A percentile compares a stretch with the other conserved stretches of the same genome.
Evolutionary conservation across 2,329 filamentous ascomycete species (phyloP).

Genomic region (Beauveria medogensis): DNA sequence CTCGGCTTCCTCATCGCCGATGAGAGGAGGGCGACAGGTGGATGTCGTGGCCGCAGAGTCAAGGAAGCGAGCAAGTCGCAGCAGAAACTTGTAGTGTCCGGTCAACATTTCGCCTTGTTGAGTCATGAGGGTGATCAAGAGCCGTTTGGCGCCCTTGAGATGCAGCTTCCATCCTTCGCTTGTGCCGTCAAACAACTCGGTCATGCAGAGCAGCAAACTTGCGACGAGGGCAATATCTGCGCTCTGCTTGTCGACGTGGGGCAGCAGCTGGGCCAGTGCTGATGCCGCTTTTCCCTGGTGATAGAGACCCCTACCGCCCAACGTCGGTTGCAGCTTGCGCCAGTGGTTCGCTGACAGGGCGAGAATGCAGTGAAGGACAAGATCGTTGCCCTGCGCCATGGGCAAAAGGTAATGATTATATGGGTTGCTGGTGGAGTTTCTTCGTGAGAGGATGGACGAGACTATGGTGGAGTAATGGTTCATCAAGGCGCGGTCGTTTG

Average conservation of each 20-base stretch:
- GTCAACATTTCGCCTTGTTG: conserved; percentile 25
- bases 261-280: conserved; percentile 23
- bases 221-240: conserved; percentile 30
- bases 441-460: conserved; percentile 24
- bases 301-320: conserved; percentile 22
- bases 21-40: conserved; percentile 26
- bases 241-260: conserved; percentile 24
- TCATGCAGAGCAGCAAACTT: conserved; percentile 33
- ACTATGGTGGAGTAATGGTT: conserved; percentile 28
- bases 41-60: conserved; percentile 27
- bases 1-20: conserved; percentile 24
- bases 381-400: conserved; percentile 25
- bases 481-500: conserved; percentile 24
- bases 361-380: conserved; percentile 26
- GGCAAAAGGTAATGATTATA: conserved; percentile 25
- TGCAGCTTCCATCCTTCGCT: conserved; percentile 35
- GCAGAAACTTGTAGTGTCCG: conserved; percentile 31
- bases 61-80: conserved; percentile 24
- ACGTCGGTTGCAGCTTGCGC: conserved; percentile 24
- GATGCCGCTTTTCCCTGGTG: conserved; percentile 26
- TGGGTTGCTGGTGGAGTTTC: conserved; percentile 21
- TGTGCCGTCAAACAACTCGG: conserved; percentile 34
- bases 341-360: conserved; percentile 27
- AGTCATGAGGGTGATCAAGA: conserved; percentile 25
- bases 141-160: conserved; percentile 32